Evolutionary conservation across 2,329 filamentous ascomycete genomes (phyloP).

Genomic region (Phialocephala sp.): DNA sequence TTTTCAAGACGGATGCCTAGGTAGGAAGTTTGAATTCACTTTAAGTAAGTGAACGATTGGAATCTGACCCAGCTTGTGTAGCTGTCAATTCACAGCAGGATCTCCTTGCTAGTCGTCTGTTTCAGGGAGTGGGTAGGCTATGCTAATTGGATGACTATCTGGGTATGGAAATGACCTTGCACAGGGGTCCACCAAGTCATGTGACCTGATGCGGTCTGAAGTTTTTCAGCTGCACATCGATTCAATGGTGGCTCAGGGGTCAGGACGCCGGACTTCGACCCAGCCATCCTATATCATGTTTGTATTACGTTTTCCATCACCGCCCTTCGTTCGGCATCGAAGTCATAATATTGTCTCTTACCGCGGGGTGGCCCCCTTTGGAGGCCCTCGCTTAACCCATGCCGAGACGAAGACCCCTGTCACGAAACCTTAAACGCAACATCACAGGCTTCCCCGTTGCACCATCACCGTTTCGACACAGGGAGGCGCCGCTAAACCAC

Average conservation of each 20-base stretch:
- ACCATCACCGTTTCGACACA: conserved; percentile 10
- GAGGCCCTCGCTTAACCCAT: conserved; percentile 5
- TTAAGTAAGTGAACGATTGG: background rate
- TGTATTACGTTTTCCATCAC: background rate
- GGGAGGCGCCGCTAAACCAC: background rate
- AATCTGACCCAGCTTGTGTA: background rate
- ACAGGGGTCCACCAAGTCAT: background rate
- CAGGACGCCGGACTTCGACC: background rate
- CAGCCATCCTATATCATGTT: background rate
- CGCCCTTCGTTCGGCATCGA: background rate
- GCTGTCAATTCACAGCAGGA: no score
- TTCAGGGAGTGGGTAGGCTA: no score
- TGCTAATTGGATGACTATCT: no score
- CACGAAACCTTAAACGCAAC: conserved; percentile 8
- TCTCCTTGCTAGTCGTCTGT: no score
- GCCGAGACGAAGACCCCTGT: conserved; percentile 1
- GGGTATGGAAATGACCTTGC: no score
- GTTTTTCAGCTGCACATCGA: background rate
- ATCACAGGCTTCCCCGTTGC: background rate
- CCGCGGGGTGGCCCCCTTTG: background rate
- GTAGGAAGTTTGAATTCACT: background rate
- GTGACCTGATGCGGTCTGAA: background rate
- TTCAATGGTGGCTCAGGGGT: background rate
- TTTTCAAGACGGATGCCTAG: background rate
- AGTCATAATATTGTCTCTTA: background rate